phyloP scores from a whole-genome alignment of 2,329 filamentous ascomycete genomes.

The Stagonosporopsis vannaccii region DNA sequence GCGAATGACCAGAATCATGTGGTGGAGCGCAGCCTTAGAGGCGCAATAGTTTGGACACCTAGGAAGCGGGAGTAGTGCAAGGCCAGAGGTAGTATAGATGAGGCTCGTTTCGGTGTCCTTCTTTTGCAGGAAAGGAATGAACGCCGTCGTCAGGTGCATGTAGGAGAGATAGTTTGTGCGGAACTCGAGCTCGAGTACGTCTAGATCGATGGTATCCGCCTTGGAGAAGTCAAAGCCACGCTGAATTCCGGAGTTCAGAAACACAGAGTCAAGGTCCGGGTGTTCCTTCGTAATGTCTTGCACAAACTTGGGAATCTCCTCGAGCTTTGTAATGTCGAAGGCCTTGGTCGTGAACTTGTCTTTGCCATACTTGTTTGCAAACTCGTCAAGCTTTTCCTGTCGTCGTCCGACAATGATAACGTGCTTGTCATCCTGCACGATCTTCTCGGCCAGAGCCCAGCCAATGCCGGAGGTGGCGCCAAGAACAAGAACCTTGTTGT shows the following conservation, averaged over 20 bases:
- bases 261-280: conserved; percentile 60
- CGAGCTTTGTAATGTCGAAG: conserved; percentile 61
- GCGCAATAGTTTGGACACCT: conserved; percentile 62
- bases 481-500: conserved; percentile 62
- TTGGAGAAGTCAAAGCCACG: conserved; percentile 58
- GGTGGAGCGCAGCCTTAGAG: conserved; percentile 63
- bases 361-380: conserved; percentile 56
- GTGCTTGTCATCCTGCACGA: conserved; percentile 57
- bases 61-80: conserved; percentile 59
- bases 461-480: conserved; percentile 63
- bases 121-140: conserved; percentile 59
- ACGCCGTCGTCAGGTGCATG: conserved; percentile 58
- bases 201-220: conserved; percentile 56
- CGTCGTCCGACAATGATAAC: conserved; percentile 60
- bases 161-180: conserved; percentile 61
- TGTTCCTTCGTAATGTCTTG: conserved; percentile 53
- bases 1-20: conserved; percentile 60
- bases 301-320: conserved; percentile 56
- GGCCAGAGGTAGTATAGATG: conserved; percentile 59
- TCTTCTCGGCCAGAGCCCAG: conserved; percentile 57
- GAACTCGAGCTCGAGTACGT: conserved; percentile 54
- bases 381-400: conserved; percentile 59
- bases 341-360: conserved; percentile 55
- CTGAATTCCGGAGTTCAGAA: conserved; percentile 63
- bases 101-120: conserved; percentile 53